Conservation (phyloP, 2,329 filamentous ascomycete genomes). For the Cordyceps cicadae region DNA sequence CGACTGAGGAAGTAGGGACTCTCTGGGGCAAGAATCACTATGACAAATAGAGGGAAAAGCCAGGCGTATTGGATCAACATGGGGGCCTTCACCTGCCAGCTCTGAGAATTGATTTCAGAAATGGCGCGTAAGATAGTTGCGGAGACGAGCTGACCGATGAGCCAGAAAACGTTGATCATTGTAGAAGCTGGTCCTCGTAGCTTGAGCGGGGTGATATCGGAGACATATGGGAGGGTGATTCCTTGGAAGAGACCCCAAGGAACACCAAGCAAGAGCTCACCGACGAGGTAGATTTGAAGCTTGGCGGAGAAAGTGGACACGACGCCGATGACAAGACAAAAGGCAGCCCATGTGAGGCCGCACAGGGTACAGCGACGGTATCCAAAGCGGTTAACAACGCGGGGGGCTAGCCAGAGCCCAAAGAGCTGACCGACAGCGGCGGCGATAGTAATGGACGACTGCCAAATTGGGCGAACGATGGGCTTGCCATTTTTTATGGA, state of each 20-base stretch:
- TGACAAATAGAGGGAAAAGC: slow-evolving; percentile 26
- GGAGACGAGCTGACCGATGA: slow-evolving; percentile 30
- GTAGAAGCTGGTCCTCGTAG: slow-evolving; percentile 29
- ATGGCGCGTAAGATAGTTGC: slow-evolving; percentile 26
- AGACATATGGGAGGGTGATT: slow-evolving; percentile 29
- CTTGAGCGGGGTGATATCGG: slow-evolving; percentile 25
- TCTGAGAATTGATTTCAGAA: slow-evolving; percentile 15
- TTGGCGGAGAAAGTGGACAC: neutral
- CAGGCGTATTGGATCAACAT: slow-evolving; percentile 33
- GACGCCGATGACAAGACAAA: slow-evolving; percentile 6
- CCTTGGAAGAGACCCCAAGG: slow-evolving; percentile 28
- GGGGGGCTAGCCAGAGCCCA: slow-evolving; percentile 14
- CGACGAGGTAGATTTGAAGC: slow-evolving; percentile 21
- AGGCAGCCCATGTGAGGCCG: slow-evolving; percentile 3
- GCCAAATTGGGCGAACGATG: slow-evolving; percentile 10
- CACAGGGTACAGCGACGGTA: slow-evolving; percentile 10
- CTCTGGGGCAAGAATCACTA: slow-evolving; percentile 28
- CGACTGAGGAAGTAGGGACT: slow-evolving; percentile 32
- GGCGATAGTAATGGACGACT: slow-evolving; percentile 13
- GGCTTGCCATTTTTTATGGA: neutral
- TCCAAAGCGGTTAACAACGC: slow-evolving; percentile 10
- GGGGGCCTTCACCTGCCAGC: slow-evolving; percentile 31
- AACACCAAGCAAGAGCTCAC: slow-evolving; percentile 28
- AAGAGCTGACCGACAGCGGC: slow-evolving; percentile 13
- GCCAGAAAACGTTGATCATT: slow-evolving; percentile 33